Base-by-base conservation (phyloP, 2,329 filamentous ascomycete genomes). In the Penicillium expansum region DNA sequence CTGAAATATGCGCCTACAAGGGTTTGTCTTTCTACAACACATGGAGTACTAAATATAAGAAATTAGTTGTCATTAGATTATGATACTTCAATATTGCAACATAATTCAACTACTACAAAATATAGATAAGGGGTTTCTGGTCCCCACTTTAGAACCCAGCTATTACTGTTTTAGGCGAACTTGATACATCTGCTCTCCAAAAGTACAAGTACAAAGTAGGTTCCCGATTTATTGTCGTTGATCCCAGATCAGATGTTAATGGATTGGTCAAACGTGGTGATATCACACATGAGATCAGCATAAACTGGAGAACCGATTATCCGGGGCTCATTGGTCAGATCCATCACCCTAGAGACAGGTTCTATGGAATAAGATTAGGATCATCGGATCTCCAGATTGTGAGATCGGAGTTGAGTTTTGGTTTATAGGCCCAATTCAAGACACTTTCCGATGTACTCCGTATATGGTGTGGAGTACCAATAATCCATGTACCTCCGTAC, bases 301-400 rank as follows among this genome's bases (percentile, higher is more conserved):
- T 45, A 30, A 44, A 20, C 27, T 41, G 51, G 42, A 24, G 24
- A 22, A 22, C 37, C 6, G 18, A 24, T 22, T 32, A 8, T 42
- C 27, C 37, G 14, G 7, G 27, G 27, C 38, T 43, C 37, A 51
- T 51, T 51, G 48, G 48, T 30, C 6, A 4, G 38, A 33, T 24
- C 18, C 20, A 45, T 45, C 48, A 27, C 32, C 53, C 47, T 29
- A 55, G 35, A 24, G 42, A 42, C 30, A 35, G 47, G 37, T 52
- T 38, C 20, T 10, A 38, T 48, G 20, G 44, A 18, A 16, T 54
- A 51, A 60, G 39, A 65, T 62, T 62, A 35, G 35, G 62, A 63
- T 64, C 62, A 52, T 29, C 38, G 38, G 56, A 61, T 63, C 55
- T 57, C 20, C 30, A 48, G 27, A 41, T 39, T 50, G 38, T 33